Percentiles rank a stretch among this genome's conserved stretches.
These are phyloP conservation scores for Russula emetica DNA, from an alignment of 768 basidiomycete genomes.

Conservation along the genomic window DNA sequence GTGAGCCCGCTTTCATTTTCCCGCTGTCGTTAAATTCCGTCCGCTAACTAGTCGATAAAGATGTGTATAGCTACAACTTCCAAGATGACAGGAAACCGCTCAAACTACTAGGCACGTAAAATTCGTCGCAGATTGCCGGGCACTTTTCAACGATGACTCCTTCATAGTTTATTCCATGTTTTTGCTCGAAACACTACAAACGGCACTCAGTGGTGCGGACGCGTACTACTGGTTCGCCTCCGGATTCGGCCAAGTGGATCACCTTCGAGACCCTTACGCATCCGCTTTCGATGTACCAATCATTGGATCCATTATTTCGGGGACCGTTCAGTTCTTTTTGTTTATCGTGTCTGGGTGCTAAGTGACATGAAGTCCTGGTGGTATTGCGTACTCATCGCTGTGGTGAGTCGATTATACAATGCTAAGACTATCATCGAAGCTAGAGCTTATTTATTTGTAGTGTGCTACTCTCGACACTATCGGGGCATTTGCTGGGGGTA, in stretches of 20 bases:
- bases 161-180: slow-evolving; percentile 8
- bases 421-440: too few species aligned
- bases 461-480: not conserved
- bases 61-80: slow-evolving; percentile 20
- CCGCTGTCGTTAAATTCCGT: not conserved
- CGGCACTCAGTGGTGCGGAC: slow-evolving; percentile 7
- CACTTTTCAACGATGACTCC: too few species aligned
- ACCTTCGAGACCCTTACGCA: not conserved
- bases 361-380: not conserved
- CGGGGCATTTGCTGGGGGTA: not conserved
- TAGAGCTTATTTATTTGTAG: not conserved
- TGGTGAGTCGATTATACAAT: not conserved
- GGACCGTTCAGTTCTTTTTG: slow-evolving; percentile 17
- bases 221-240: slow-evolving; percentile 12
- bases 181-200: slow-evolving; percentile 12
- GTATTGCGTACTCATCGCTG: slow-evolving; percentile 5
- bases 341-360: slow-evolving; percentile 16
- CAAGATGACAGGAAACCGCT: slow-evolving; percentile 1
- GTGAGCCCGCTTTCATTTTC: slow-evolving; percentile 1
- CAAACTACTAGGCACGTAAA: slow-evolving; percentile 5
- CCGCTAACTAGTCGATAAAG: slow-evolving; percentile 1
- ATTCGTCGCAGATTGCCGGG: not conserved
- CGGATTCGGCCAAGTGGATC: slow-evolving; percentile 24
- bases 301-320: not conserved
- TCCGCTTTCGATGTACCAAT: slow-evolving; percentile 2